Percentiles rank a stretch among this genome's conserved stretches.
phyloP scores from a whole-genome alignment of 257 asterid species.

The Solanum chmielewskii region DNA sequence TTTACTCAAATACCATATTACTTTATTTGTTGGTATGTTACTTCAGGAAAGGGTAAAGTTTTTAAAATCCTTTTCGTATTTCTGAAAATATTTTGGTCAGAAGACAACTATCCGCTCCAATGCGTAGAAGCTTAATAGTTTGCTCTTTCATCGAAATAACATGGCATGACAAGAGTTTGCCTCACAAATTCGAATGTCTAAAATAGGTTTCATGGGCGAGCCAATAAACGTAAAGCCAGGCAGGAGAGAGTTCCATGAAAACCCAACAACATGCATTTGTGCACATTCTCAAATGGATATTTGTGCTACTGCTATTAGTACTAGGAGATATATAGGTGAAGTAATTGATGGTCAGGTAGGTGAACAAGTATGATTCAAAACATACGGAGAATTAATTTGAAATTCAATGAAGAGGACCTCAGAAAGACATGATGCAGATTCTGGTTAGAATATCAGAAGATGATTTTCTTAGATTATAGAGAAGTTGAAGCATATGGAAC shows the following conservation, averaged over 20 bases:
- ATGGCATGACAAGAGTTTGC: constrained; percentile 59
- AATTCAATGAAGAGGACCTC: too few relatives aligned
- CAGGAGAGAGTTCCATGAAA: too few relatives aligned
- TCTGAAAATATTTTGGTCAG: constrained; percentile 64
- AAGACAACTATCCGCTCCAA: constrained; percentile 14
- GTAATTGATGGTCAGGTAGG: constrained; percentile 19
- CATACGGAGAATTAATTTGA: constrained; percentile 14
- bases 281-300: constrained; percentile 5
- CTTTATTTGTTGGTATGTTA: neutral
- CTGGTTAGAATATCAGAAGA: constrained; percentile 17
- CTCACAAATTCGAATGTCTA: constrained; percentile 26
- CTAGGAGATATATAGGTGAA: constrained; percentile 5
- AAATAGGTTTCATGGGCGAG: constrained; percentile 66
- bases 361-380: constrained; percentile 36
- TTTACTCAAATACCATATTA: neutral
- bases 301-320: neutral
- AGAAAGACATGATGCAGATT: constrained; percentile 3
- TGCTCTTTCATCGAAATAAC: neutral
- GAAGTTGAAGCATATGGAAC: neutral
- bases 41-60: neutral
- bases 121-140: too few relatives aligned
- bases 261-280: constrained; percentile 4
- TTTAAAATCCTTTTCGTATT: neutral
- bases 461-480: constrained; percentile 10
- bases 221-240: constrained; percentile 19